Evolutionary conservation across 495 filamentous ascomycete species (phyloP), one percentile per base, ranked within the genome.

Genomic region (Bryoglossum gracile): DNA sequence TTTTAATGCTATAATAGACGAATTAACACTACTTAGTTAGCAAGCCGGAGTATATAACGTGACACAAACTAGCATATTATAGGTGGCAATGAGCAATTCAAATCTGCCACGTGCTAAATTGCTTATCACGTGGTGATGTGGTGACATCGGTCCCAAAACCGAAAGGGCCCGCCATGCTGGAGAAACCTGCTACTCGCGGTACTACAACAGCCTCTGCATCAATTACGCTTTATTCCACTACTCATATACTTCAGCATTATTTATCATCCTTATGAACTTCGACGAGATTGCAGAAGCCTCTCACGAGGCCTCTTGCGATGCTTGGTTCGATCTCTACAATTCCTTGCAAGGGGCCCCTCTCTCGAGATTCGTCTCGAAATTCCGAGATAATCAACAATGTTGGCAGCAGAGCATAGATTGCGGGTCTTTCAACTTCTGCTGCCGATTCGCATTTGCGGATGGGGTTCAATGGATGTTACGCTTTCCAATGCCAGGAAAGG

Each of bases 401-500:
- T 30, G 26, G 26, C 26, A 30, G 26, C 26, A 30, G 26, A 30
- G 26, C 26, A 30, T 30, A 30, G 26, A 30, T 30, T 30, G 26
- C 36, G 64, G 62, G 25, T 46, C 65, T 38, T 69, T 58, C 42
- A 69, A 68, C 56, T 51, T 59, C 16, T 54, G 58, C 18, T 36
- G 54, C 23, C 64, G 65, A 28, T 50, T 68, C 28, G 41, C 60
- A 10, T 70, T 70, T 43, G 43, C 46, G 26, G 58, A 70, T 47
- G 51, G 51, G 26, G 62, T 54, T 19, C 46, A 57, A 32, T 67
- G 60, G 64, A 58, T 69, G 46, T 51, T 70, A 40, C 62, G 66
- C 46, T 66, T 70, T 45, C 64, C 68, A 53, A 62, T 65, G 8
- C 53, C 54, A 18, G 62, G 62, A 14, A 67, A 35, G 36, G 58